phyloP scores from a whole-genome alignment of 345 rosid species.

The Melaleuca alternifolia region DNA sequence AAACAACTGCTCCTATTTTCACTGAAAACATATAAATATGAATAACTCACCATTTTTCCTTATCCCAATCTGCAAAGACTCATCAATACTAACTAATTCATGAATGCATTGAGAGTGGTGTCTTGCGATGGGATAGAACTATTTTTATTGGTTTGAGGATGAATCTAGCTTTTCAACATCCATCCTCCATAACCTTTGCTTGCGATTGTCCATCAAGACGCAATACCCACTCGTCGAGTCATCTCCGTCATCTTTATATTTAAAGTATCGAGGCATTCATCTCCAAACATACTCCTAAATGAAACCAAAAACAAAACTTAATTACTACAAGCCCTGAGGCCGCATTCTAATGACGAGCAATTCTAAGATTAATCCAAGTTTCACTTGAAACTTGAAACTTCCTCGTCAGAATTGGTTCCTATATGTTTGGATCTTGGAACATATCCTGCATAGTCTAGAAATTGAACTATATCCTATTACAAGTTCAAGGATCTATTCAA shows the following conservation, averaged over 20 bases:
- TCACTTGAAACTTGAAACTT: too few relatives aligned
- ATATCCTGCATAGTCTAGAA: too few relatives aligned
- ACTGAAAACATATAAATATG: too few relatives aligned
- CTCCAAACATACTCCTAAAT: slow-evolving; percentile 74
- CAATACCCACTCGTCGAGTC: slow-evolving; percentile 67
- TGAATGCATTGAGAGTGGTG: slow-evolving; percentile 26
- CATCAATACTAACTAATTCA: not conserved
- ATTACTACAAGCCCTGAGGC: not conserved
- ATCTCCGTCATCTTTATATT: slow-evolving; percentile 91
- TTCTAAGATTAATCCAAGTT: too few relatives aligned
- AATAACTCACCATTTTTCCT: too few relatives aligned
- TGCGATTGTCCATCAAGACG: slow-evolving; percentile 60
- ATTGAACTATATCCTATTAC: too few relatives aligned
- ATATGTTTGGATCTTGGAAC: too few relatives aligned
- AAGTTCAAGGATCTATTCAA: too few relatives aligned
- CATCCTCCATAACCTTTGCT: slow-evolving; percentile 54
- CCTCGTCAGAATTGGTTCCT: too few relatives aligned
- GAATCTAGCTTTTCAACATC: slow-evolving; percentile 62
- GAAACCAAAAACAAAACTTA: not conserved
- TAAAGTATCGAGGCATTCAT: slow-evolving; percentile 55
- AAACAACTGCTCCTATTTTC: too few relatives aligned
- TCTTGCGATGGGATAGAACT: slow-evolving; percentile 34
- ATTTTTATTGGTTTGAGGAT: slow-evolving; percentile 41
- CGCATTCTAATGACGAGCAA: not conserved
- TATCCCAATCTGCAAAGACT: not conserved